These are phyloP conservation scores for Penicillium psychrofluorescens DNA, from an alignment of 495 filamentous ascomycete genomes.

Conservation along the genomic window DNA sequence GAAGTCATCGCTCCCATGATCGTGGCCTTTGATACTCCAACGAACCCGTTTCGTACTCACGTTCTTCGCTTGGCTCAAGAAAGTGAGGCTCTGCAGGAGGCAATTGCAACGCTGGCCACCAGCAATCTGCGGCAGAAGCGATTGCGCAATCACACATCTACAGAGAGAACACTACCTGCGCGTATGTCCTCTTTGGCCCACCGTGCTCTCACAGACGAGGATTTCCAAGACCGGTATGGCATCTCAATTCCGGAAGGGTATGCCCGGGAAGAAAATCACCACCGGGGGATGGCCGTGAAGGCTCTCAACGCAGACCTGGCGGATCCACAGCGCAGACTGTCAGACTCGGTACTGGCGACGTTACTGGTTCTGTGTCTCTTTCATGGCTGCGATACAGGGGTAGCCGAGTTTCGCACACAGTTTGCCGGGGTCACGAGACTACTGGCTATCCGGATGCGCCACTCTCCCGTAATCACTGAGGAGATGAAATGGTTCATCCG, in stretches of 20 bases:
- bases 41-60: conserved; percentile 78
- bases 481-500: conserved; percentile 88
- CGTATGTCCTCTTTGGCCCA: conserved; percentile 47
- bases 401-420: conserved; percentile 87
- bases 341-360: conserved; percentile 85
- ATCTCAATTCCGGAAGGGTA: conserved; percentile 27
- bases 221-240: conserved; percentile 29
- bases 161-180: conserved; percentile 35
- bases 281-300: conserved; percentile 74
- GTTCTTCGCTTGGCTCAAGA: conserved; percentile 70
- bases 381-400: conserved; percentile 86
- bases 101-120: conserved; percentile 80
- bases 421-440: conserved; percentile 93
- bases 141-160: conserved; percentile 32
- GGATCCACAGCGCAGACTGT: conserved; percentile 61
- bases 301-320: conserved; percentile 77
- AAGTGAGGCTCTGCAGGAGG: conserved; percentile 81
- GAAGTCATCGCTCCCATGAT: conserved; percentile 87
- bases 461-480: conserved; percentile 49
- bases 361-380: conserved; percentile 85
- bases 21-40: conserved; percentile 81
- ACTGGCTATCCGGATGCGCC: conserved; percentile 64
- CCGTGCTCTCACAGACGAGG: conserved; percentile 33
- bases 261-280: conserved; percentile 67
- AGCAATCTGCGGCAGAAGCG: conserved; percentile 64